phyloP scores from a whole-genome alignment of 345 rosid genomes.

The Heritiera fomes region DNA sequence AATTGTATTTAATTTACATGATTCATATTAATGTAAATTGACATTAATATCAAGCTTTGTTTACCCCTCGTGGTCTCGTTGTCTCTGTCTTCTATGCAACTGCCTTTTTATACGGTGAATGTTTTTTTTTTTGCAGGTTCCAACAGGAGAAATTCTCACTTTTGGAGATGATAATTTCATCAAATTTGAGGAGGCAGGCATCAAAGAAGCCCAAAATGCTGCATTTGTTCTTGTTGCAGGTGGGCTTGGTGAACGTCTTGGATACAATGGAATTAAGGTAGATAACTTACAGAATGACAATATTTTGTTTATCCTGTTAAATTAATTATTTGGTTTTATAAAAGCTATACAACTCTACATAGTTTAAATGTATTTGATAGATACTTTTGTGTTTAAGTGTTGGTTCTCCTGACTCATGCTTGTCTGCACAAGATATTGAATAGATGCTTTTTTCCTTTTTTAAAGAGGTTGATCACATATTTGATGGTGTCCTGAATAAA shows the following conservation, averaged over 20 bases:
- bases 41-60: neutral
- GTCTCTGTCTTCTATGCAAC: neutral
- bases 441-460: neutral
- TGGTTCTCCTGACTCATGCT: neutral
- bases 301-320: neutral
- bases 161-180: slow-evolving; percentile 69
- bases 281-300: neutral
- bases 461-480: neutral
- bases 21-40: neutral
- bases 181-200: slow-evolving; percentile 71
- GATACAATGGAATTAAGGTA: slow-evolving; percentile 98
- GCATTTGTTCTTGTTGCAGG: slow-evolving; percentile 98
- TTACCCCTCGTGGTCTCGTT: neutral
- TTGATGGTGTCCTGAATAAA: neutral
- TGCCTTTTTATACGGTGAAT: neutral
- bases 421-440: neutral
- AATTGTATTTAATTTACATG: neutral
- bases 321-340: slow-evolving; percentile 4
- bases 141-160: slow-evolving; percentile 75
- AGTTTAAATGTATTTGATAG: neutral
- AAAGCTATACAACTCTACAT: neutral
- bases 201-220: slow-evolving; percentile 76
- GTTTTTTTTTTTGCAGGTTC: slow-evolving; percentile 55
- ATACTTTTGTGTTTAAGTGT: neutral
- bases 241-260: slow-evolving; percentile 98